These are phyloP conservation scores for Metschnikowia hibisci DNA, from an alignment of 805 yeast genomes.

Conservation along the genomic window DNA sequence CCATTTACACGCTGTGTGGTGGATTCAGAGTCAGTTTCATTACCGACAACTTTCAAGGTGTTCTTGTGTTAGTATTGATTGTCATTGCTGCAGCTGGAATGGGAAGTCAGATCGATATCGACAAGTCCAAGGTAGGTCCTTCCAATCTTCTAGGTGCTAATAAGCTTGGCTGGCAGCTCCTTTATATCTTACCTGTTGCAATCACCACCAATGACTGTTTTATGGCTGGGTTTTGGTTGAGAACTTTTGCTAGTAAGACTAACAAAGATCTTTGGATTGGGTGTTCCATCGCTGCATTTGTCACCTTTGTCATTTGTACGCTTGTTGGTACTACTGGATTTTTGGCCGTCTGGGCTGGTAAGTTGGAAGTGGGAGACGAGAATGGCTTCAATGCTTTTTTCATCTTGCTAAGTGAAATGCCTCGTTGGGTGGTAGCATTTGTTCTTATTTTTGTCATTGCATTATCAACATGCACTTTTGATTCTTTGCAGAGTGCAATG, in stretches of 20 bases:
- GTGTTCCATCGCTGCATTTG: conserved; percentile 67
- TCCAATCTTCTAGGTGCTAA: conserved; percentile 62
- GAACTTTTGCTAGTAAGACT: conserved; percentile 85
- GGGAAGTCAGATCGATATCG: conserved; percentile 69
- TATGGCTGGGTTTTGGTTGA: conserved; percentile 88
- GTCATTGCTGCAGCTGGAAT: conserved; percentile 74
- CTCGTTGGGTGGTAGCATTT: conserved; percentile 83
- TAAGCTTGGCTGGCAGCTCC: conserved; percentile 82
- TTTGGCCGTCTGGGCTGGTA: conserved; percentile 88
- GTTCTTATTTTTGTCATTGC: conserved; percentile 69
- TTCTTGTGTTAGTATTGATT: conserved; percentile 59
- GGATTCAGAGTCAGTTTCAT: conserved; percentile 86
- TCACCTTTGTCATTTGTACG: conserved; percentile 59
- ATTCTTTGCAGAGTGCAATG: conserved; percentile 83
- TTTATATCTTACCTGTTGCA: conserved; percentile 81
- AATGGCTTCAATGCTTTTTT: conserved; percentile 69
- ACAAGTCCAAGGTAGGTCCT: conserved; percentile 57
- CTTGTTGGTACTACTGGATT: conserved; percentile 82
- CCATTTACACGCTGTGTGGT: conserved; percentile 82
- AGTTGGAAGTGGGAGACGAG: conserved; percentile 47
- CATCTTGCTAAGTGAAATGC: conserved; percentile 65
- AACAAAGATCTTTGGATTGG: conserved; percentile 75
- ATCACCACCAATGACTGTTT: conserved; percentile 87
- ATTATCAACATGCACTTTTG: conserved; percentile 85
- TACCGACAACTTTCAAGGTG: conserved; percentile 86